Percentiles rank a stretch among this genome's conserved stretches.
Evolutionary conservation across 306 rosid genomes (phyloP).

Genomic region (Vicia sativa): DNA sequence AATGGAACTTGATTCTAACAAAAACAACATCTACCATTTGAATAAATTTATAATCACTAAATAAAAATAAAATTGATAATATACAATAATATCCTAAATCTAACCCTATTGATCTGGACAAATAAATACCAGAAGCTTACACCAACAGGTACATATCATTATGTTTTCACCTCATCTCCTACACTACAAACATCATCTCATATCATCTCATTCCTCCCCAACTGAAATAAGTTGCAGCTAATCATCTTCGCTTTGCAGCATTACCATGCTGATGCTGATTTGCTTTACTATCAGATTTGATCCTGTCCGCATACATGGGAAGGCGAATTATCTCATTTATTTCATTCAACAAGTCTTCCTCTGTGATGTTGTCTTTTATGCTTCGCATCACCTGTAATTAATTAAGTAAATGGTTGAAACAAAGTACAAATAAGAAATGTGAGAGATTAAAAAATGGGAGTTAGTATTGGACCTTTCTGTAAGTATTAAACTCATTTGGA

Average conservation of each 20-base stretch:
- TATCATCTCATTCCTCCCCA: conserved; percentile 32
- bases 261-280: conserved; percentile 66
- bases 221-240: conserved; percentile 28
- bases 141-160: conserved; percentile 27
- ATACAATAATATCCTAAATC: conserved; percentile 77
- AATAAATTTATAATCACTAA: conserved; percentile 52
- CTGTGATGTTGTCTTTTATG: conserved; percentile 88
- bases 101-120: conserved; percentile 68
- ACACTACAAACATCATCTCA: conserved; percentile 23
- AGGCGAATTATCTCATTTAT: conserved; percentile 86
- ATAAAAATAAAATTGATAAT: conserved; percentile 45
- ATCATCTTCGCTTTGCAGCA: conserved; percentile 74
- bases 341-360: conserved; percentile 81
- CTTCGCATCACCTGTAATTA: conserved; percentile 83
- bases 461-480: conserved; percentile 62
- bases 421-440: conserved; percentile 9
- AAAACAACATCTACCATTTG: conserved; percentile 51
- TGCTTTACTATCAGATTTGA: conserved; percentile 78
- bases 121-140: conserved; percentile 37
- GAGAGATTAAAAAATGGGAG: conserved; percentile 12
- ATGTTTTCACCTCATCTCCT: conserved; percentile 31
- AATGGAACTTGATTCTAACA: conserved; percentile 37
- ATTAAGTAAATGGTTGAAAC: conserved; percentile 26
- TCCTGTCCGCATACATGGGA: conserved; percentile 98
- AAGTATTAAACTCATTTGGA: conserved; percentile 90